Evolutionary conservation across 2,329 filamentous ascomycete genomes (phyloP), one percentile per base, ranked within the genome.

Genomic region (Fusarium caatingaense): DNA sequence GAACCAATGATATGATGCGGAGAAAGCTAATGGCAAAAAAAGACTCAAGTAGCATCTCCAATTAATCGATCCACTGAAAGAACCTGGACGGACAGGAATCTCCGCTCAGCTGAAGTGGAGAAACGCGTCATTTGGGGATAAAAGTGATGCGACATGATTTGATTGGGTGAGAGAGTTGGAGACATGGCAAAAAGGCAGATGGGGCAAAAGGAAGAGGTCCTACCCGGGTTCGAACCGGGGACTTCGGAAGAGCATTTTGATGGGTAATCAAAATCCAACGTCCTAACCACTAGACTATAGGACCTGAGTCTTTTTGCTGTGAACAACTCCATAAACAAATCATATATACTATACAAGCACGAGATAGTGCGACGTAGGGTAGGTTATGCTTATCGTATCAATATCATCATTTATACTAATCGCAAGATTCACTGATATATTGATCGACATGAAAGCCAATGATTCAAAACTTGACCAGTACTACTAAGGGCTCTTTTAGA

Each of bases 231-330:
- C 60, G 60, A 64, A 64, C 60, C 60, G 60, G 60, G 60, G 60
- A 62, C 58, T 63, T 63, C 59, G 60, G 60, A 63, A 63, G 60
- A 30, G 28, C 5, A 21, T 23, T 50, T 63, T 44, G 60, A 48
- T 28, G 8, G 27, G 42, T 28, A 0, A 63, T 63, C 60, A 63
- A 63, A 63, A 63, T 63, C 60, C 60, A 63, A 63, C 60, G 60
- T 63, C 60, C 60, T 64, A 60, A 64, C 60, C 60, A 64, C 60
- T 64, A 64, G 60, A 64, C 60, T 64, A 64, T 64, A 64, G 60
- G 60, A 64, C 60, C 60, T 16, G 6, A 6, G 16, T 32, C 8
- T 47, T 20, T 34, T n/a, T 25, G 3, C 11, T 48, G 27, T 5
- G 5, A 28, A 28, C 12, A 2, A 1, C 2, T 6, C 11, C 11